Evolutionary conservation across 495 filamentous ascomycete genomes (phyloP).

Genomic region (Tuber brumale): DNA sequence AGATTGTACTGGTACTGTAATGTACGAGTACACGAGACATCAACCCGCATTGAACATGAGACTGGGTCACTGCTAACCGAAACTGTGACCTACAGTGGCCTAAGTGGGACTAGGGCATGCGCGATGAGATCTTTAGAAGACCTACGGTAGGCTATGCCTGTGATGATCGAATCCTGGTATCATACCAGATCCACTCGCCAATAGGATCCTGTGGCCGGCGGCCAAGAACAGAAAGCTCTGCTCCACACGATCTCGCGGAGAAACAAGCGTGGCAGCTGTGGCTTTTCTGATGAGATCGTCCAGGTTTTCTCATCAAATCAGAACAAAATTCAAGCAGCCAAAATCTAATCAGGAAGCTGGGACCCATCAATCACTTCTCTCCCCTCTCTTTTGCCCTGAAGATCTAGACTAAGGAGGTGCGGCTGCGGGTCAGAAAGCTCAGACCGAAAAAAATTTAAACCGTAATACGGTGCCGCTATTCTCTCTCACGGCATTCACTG

Average conservation of each 20-base stretch:
- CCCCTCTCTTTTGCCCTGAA: neutral
- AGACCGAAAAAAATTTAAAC: neutral
- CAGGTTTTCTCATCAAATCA: neutral
- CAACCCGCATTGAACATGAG: neutral
- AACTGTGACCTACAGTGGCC: neutral
- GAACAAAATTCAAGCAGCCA: neutral
- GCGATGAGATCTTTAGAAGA: neutral
- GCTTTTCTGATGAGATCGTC: neutral
- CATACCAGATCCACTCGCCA: neutral
- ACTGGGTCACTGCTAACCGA: neutral
- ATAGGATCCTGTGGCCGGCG: neutral
- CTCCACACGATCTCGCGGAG: neutral
- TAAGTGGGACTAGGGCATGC: neutral
- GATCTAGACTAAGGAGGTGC: neutral
- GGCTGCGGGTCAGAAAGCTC: neutral
- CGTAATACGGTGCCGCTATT: too few species aligned
- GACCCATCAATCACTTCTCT: neutral
- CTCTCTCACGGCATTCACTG: too few species aligned
- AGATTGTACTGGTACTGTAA: too few species aligned
- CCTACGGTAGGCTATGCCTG: neutral
- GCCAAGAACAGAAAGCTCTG: neutral
- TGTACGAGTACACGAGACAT: neutral
- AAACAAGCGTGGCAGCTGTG: neutral
- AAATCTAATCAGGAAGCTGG: neutral
- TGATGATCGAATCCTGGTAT: neutral